Conservation (phyloP, 1,284 basidiomycete species). For the Volvariella volvacea region DNA sequence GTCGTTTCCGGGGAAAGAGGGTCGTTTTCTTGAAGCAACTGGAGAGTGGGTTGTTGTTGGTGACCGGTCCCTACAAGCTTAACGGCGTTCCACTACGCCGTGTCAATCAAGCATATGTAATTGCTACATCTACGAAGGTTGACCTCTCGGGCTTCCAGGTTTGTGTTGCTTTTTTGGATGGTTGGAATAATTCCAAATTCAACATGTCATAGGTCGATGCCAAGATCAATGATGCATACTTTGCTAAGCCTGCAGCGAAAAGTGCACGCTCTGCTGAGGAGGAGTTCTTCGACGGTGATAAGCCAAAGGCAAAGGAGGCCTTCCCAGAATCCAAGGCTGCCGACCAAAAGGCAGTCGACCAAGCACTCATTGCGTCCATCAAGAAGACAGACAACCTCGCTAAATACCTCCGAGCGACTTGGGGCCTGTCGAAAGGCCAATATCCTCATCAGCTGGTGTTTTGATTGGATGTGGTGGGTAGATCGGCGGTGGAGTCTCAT, state of each 20-base stretch:
- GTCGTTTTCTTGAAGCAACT: conserved; percentile 99
- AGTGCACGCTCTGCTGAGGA: conserved; percentile 79
- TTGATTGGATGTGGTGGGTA: conserved; percentile 36
- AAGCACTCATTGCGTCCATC: conserved; percentile 77
- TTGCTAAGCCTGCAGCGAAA: conserved; percentile 77
- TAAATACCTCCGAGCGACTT: conserved; percentile 93
- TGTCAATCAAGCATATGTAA: conserved; percentile 99
- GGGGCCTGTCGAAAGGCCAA: conserved; percentile 94
- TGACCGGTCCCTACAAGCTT: conserved; percentile 97
- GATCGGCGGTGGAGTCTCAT: conserved; percentile 12
- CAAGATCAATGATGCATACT: conserved; percentile 95
- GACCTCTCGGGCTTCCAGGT: conserved; percentile 79
- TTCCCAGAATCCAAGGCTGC: conserved; percentile 86
- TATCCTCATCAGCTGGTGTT: conserved; percentile 86
- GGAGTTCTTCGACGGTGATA: conserved; percentile 94
- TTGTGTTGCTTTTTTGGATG: conserved; percentile 22
- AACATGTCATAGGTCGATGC: conserved; percentile 57
- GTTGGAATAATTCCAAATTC: no score
- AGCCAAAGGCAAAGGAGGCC: conserved; percentile 88
- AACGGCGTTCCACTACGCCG: conserved; percentile 98
- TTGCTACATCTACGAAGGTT: conserved; percentile 96
- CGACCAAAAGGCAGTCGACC: conserved; percentile 94
- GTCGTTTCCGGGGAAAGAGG: conserved; percentile 97
- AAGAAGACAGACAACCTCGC: conserved; percentile 90
- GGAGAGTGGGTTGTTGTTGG: conserved; percentile 87